phyloP scores from a whole-genome alignment of 371 early-diverging fungal genomes.

The Mortierella sp. region DNA sequence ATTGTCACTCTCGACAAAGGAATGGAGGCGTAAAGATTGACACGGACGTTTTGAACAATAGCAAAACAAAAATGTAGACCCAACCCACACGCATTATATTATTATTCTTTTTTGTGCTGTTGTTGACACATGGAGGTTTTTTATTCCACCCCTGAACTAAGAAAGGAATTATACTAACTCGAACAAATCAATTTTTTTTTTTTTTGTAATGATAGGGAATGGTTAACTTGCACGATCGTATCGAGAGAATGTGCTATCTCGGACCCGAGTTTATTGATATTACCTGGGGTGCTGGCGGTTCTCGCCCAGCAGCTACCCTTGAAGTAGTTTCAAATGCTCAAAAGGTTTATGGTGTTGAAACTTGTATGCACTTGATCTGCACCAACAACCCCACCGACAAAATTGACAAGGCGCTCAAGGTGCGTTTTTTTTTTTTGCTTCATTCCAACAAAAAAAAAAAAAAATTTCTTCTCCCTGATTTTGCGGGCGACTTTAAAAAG shows the following conservation, averaged over 20 bases:
- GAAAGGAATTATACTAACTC: not conserved
- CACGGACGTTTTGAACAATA: not conserved
- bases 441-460: conserved; percentile 1
- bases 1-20: conserved; percentile 1
- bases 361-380: conserved; percentile 98
- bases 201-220: conserved; percentile 71
- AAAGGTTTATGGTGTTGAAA: conserved; percentile 93
- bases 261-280: conserved; percentile 97
- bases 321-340: conserved; percentile 92
- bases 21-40: not conserved
- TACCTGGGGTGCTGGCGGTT: conserved; percentile 97
- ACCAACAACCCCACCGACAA: conserved; percentile 94
- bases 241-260: conserved; percentile 90
- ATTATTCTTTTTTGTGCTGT: not conserved
- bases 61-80: not conserved
- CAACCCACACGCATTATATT: not conserved
- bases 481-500: no score
- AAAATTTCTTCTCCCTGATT: not conserved
- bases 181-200: not conserved
- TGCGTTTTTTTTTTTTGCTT: conserved; percentile 36
- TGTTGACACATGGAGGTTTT: not conserved
- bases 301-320: conserved; percentile 87
- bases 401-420: conserved; percentile 85
- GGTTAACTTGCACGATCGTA: conserved; percentile 85
- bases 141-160: not conserved